Conservation (phyloP, 2,329 filamentous ascomycete species). For the Lanzia echinophila region DNA sequence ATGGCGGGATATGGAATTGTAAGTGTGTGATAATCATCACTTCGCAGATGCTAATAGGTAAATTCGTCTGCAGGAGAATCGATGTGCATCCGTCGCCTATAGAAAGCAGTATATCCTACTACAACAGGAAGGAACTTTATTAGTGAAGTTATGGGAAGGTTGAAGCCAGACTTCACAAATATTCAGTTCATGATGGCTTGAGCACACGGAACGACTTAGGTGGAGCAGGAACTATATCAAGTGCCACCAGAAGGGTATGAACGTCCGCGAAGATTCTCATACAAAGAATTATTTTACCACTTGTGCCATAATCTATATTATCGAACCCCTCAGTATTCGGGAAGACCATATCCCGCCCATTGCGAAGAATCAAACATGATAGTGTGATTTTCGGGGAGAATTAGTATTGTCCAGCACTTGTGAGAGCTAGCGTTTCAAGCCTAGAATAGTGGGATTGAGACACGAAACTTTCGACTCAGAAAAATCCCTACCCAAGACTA, state of each 20-base stretch:
- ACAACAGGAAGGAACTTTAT: conserved; percentile 44
- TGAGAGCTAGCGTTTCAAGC: no score
- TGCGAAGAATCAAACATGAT: no score
- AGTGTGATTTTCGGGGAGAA: no score
- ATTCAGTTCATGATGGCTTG: conserved; percentile 50
- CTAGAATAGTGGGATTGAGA: no score
- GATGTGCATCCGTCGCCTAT: conserved; percentile 47
- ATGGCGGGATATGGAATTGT: conserved; percentile 43
- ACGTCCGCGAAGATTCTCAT: conserved; percentile 43
- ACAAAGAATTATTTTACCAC: conserved; percentile 46
- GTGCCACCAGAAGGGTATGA: conserved; percentile 45
- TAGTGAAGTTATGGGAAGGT: conserved; percentile 48
- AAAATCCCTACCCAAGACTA: no score
- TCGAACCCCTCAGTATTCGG: conserved; percentile 41
- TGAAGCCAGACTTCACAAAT: conserved; percentile 45
- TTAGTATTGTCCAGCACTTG: no score
- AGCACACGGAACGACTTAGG: conserved; percentile 44
- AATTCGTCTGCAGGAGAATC: conserved; percentile 30
- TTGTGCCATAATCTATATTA: conserved; percentile 43
- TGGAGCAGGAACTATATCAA: conserved; percentile 45
- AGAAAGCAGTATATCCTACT: conserved; percentile 46
- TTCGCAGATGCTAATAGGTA: neutral
- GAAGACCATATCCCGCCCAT: no score
- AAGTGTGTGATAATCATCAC: conserved; percentile 1
- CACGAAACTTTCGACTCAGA: no score